Evolutionary conservation across 176 grass and related monocot species (phyloP), one percentile per base, ranked within the genome.

Genomic region (Musa beccarii): DNA sequence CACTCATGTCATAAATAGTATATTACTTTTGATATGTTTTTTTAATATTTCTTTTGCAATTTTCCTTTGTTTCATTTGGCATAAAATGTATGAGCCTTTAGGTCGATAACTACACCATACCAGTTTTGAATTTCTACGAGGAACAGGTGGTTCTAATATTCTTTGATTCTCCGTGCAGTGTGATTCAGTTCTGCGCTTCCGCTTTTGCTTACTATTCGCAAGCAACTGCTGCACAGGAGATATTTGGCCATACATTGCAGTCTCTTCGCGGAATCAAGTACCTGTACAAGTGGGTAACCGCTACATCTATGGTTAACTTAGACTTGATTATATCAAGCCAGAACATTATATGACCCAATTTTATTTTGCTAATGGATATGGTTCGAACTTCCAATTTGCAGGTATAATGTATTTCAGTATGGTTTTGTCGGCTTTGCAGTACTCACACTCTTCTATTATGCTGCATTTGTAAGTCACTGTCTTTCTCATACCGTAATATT

Each of bases 161-260:
- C 52, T 12, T 16, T 55, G 29, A n/a, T 70, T 75, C 1, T 53
- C 76, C 81, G 24, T 87, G 77, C 88, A 99, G 91, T 89, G 95
- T 99, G 65, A 99, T 99, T 86, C 95, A 99, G 76, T 99, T 92
- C 68, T 94, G 95, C 51, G 89, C 91, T 59, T 89, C 95, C 16
- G 95, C 95, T 71, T 99, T 94, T 75, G 95, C 83, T 24, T 94
- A 94, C 71, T 99, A 99, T 71, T 83, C 95, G 69, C 95, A 92
- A 94, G 95, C 95, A 79, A 99, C 95, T 72, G 95, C 95, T 71
- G 95, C 95, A 75, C 91, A 99, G 83, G 95, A 99, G 69, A 99
- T 99, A 68, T 99, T 99, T 75, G 95, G 86, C 26, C 91, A 99
- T 81, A 99, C 95, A 23, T 53, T 99, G 66, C 79, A 92, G 77